phyloP scores from a whole-genome alignment of 192 early-diverging fungal genomes.

The Phycomyces nitens region DNA sequence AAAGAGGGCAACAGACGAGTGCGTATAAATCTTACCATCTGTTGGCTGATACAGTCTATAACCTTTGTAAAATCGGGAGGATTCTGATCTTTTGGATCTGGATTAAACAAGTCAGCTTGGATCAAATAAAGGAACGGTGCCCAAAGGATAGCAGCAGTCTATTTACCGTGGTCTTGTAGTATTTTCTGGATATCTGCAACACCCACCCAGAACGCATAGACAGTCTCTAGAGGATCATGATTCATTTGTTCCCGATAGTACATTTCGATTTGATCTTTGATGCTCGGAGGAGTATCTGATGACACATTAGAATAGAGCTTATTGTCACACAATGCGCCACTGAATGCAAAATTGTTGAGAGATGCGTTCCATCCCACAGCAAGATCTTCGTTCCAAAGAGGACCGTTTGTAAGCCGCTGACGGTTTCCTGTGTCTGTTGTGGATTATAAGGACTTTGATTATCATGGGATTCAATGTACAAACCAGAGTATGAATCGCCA shows the following conservation, averaged over 20 bases:
- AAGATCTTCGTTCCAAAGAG: slow-evolving; percentile 33
- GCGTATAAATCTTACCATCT: slow-evolving; percentile 13
- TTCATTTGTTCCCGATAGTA: slow-evolving; percentile 19
- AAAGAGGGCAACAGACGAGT: not conserved
- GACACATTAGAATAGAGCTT: slow-evolving; percentile 14
- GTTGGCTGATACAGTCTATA: slow-evolving; percentile 10
- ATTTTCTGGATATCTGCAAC: slow-evolving; percentile 24
- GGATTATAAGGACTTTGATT: not conserved
- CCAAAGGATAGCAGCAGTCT: not conserved
- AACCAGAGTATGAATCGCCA: slow-evolving; percentile 42
- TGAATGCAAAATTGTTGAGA: slow-evolving; percentile 30
- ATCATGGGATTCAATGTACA: not conserved
- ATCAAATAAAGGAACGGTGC: not conserved
- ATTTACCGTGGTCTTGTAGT: slow-evolving; percentile 11
- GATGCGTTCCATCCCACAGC: slow-evolving; percentile 29
- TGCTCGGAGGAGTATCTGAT: slow-evolving; percentile 14
- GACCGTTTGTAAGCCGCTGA: slow-evolving; percentile 27
- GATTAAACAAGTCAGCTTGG: not conserved
- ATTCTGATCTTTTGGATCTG: not conserved
- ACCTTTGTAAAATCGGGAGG: slow-evolving; percentile 14
- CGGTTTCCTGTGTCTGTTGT: slow-evolving; percentile 24
- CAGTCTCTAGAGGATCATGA: slow-evolving; percentile 29
- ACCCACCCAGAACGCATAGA: slow-evolving; percentile 34
- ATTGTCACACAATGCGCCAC: slow-evolving; percentile 34
- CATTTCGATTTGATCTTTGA: slow-evolving; percentile 26